A percentile compares a stretch with the other conserved stretches of the same genome.
These are phyloP conservation scores for Aspergillus felis DNA, from an alignment of 2,329 filamentous ascomycete species.

Conservation along the genomic window DNA sequence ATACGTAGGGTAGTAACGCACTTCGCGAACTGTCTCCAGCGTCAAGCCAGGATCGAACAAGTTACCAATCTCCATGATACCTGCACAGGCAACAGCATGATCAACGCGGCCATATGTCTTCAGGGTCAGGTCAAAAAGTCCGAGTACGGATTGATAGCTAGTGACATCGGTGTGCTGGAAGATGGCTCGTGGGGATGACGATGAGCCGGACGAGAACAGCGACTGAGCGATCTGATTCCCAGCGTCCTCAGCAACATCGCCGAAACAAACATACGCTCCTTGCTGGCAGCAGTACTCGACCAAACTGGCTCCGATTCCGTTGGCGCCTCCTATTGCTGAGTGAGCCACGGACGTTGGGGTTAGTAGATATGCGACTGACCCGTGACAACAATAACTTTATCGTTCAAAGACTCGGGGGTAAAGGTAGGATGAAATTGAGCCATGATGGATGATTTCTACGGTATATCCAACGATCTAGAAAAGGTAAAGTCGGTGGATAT, in stretches of 20 bases:
- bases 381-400: slow-evolving; percentile 2
- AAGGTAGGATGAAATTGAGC: slow-evolving; percentile 1
- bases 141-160: slow-evolving; percentile 44
- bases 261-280: slow-evolving; percentile 44
- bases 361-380: not conserved
- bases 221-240: slow-evolving; percentile 20
- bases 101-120: slow-evolving; percentile 46
- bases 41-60: slow-evolving; percentile 46
- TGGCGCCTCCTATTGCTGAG: slow-evolving; percentile 35
- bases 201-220: slow-evolving; percentile 13
- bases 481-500: not conserved
- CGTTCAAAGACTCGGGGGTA: not conserved
- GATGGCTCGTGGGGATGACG: slow-evolving; percentile 19
- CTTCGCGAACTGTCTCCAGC: slow-evolving; percentile 41
- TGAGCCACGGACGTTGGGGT: not conserved
- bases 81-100: slow-evolving; percentile 48
- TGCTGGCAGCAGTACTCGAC: slow-evolving; percentile 37
- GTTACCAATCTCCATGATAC: slow-evolving; percentile 42
- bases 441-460: not conserved
- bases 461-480: not conserved
- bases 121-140: slow-evolving; percentile 46
- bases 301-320: slow-evolving; percentile 43
- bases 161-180: slow-evolving; percentile 47
- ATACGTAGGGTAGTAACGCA: slow-evolving; percentile 12
- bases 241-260: slow-evolving; percentile 37